Conservation (phyloP, 2,329 filamentous ascomycete species). For the Whalleya microplaca region DNA sequence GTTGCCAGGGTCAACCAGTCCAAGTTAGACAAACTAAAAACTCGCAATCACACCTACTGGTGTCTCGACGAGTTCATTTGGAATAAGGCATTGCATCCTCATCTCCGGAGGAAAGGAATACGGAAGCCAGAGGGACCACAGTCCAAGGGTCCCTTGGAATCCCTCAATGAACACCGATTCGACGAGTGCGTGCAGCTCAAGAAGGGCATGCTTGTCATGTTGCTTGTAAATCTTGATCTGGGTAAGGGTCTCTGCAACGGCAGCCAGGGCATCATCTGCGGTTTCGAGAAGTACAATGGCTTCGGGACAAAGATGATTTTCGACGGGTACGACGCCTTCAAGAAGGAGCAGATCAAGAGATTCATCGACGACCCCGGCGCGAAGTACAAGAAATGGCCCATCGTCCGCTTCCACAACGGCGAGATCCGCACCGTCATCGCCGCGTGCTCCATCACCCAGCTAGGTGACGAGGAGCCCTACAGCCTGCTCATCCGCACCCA, state of each 20-base stretch:
- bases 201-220: conserved; percentile 54
- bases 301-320: conserved; percentile 28
- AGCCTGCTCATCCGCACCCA: conserved; percentile 60
- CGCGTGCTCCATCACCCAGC: conserved; percentile 51
- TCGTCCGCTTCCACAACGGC: conserved; percentile 58
- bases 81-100: conserved; percentile 32
- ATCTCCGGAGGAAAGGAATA: conserved; percentile 31
- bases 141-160: conserved; percentile 35
- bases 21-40: conserved; percentile 39
- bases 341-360: conserved; percentile 40
- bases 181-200: conserved; percentile 50
- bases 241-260: conserved; percentile 49
- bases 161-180: conserved; percentile 51
- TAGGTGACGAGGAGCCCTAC: conserved; percentile 50
- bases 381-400: conserved; percentile 47
- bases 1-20: conserved; percentile 41
- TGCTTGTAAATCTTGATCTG: conserved; percentile 54
- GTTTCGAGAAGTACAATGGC: conserved; percentile 44
- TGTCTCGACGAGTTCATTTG: conserved; percentile 47
- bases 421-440: conserved; percentile 50
- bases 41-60: conserved; percentile 35
- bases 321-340: conserved; percentile 43
- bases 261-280: conserved; percentile 49
- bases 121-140: conserved; percentile 19
- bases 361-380: conserved; percentile 42